phyloP scores from a whole-genome alignment of 2,329 filamentous ascomycete genomes.

The Didymosphaeria variabile region DNA sequence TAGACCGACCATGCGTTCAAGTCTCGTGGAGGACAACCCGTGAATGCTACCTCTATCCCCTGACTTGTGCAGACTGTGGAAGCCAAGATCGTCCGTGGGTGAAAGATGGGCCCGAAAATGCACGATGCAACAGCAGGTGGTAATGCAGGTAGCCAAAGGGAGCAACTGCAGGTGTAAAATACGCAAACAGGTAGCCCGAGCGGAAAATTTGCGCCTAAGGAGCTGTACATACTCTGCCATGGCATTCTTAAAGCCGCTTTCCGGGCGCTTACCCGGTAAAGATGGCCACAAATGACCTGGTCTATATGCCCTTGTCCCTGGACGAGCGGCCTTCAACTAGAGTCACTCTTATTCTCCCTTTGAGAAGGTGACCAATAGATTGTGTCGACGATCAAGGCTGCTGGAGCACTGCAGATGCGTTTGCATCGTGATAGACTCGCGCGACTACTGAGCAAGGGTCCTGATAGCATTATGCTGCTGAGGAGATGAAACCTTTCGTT shows the following conservation, averaged over 20 bases:
- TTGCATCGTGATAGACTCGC: conserved; percentile 25
- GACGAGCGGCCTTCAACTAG: conserved; percentile 12
- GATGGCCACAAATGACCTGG: conserved; percentile 26
- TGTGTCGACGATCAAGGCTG: not conserved
- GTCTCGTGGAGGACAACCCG: conserved; percentile 11
- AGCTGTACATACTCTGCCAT: conserved; percentile 15
- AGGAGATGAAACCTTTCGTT: conserved; percentile 11
- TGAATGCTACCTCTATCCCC: conserved; percentile 16
- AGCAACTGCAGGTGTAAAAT: conserved; percentile 15
- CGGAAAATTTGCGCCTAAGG: conserved; percentile 24
- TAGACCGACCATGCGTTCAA: conserved; percentile 18
- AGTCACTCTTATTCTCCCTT: conserved; percentile 14
- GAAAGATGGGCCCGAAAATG: conserved; percentile 20
- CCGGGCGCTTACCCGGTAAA: conserved; percentile 20
- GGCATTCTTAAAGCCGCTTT: conserved; percentile 18
- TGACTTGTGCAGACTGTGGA: not conserved
- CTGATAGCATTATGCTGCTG: conserved; percentile 21
- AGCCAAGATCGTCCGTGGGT: conserved; percentile 13
- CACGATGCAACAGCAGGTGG: conserved; percentile 40
- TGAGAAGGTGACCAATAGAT: conserved; percentile 20
- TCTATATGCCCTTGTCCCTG: conserved; percentile 19
- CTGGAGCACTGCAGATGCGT: conserved; percentile 16
- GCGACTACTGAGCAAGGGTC: conserved; percentile 18
- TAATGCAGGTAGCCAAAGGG: conserved; percentile 25
- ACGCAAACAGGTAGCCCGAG: conserved; percentile 16